Evolutionary conservation across 495 filamentous ascomycete genomes (phyloP).

Genomic region (Penicillium malachiteum): DNA sequence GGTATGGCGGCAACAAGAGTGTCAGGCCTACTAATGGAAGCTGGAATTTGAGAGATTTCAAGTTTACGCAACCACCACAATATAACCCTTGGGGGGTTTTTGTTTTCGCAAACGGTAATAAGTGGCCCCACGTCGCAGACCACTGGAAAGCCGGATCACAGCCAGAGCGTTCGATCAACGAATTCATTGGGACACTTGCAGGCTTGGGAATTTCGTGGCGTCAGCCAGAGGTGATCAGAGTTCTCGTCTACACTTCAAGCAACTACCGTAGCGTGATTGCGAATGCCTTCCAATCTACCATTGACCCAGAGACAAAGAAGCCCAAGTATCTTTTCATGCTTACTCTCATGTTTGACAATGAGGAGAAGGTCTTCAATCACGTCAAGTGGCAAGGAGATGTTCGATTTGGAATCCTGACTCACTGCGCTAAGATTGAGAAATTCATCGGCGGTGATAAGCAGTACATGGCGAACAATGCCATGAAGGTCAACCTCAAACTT

Average conservation of each 20-base stretch:
- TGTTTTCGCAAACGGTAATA: too few species aligned
- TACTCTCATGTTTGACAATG: slow-evolving; percentile 52
- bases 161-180: too few species aligned
- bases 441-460: slow-evolving; percentile 33
- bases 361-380: slow-evolving; percentile 53
- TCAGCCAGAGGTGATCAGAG: too few species aligned
- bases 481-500: slow-evolving; percentile 81
- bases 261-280: not conserved
- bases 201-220: too few species aligned
- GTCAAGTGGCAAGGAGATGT: slow-evolving; percentile 66
- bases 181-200: too few species aligned
- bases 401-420: slow-evolving; percentile 56
- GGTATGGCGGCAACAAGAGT: slow-evolving; percentile 12
- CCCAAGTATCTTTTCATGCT: slow-evolving; percentile 36
- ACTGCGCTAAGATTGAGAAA: slow-evolving; percentile 48
- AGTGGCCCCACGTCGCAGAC: too few species aligned
- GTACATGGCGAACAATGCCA: slow-evolving; percentile 67
- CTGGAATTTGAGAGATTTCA: slow-evolving; percentile 19
- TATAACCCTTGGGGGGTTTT: not conserved
- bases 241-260: too few species aligned
- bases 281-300: not conserved
- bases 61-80: slow-evolving; percentile 3
- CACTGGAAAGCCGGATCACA: too few species aligned
- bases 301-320: not conserved
- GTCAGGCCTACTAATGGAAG: not conserved